Conservation (phyloP, 768 basidiomycete species). For the Boletus reticuloceps region DNA sequence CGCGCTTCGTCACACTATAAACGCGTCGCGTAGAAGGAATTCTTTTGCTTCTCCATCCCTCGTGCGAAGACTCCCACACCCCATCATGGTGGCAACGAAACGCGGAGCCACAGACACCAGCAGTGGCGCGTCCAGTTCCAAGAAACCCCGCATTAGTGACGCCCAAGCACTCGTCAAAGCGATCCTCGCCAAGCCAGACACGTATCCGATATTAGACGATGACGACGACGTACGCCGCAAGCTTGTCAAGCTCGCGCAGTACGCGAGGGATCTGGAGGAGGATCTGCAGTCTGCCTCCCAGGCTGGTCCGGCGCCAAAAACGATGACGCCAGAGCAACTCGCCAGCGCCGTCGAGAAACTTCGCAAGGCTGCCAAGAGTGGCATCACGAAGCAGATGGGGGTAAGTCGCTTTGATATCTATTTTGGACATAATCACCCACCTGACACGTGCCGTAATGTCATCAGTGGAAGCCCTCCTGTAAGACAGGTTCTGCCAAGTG, state of each 20-base stretch:
- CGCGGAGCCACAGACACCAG: slow-evolving; percentile 34
- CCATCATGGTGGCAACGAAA: slow-evolving; percentile 28
- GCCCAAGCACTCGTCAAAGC: slow-evolving; percentile 36
- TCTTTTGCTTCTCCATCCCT: not conserved
- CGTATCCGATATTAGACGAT: slow-evolving; percentile 36
- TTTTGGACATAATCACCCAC: not conserved
- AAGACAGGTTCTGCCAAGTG: slow-evolving; percentile 46
- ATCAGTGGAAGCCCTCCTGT: slow-evolving; percentile 51
- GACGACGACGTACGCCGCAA: slow-evolving; percentile 29
- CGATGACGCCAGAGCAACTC: slow-evolving; percentile 39
- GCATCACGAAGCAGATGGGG: slow-evolving; percentile 52
- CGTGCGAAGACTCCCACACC: not conserved
- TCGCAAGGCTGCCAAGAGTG: slow-evolving; percentile 42
- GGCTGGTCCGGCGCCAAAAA: slow-evolving; percentile 17
- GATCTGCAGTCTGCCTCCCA: slow-evolving; percentile 21
- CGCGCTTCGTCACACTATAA: slow-evolving; percentile 24
- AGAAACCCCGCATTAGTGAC: slow-evolving; percentile 33
- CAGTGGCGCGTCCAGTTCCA: slow-evolving; percentile 16
- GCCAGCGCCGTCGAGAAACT: slow-evolving; percentile 45
- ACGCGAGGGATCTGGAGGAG: slow-evolving; percentile 33
- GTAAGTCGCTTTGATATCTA: slow-evolving; percentile 15
- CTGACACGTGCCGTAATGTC: not conserved
- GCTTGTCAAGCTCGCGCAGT: slow-evolving; percentile 32
- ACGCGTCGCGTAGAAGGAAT: slow-evolving; percentile 8
- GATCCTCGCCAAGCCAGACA: slow-evolving; percentile 37